Evolutionary conservation across 768 basidiomycete species (phyloP).

Genomic region (Tricholoma terreum): DNA sequence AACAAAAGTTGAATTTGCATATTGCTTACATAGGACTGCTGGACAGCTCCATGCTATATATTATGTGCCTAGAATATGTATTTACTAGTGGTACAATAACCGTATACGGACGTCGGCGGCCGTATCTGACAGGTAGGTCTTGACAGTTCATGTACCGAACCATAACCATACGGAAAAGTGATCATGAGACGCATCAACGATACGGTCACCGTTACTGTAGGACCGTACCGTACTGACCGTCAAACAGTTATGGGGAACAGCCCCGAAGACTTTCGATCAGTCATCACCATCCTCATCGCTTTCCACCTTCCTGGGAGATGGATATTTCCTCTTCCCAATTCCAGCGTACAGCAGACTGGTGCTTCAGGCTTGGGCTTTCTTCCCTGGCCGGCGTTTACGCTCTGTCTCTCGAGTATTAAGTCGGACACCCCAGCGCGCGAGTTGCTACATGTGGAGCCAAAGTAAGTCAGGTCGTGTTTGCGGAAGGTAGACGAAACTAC

Average conservation of each 20-base stretch:
- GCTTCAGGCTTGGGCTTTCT: conserved; percentile 28
- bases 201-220: background rate
- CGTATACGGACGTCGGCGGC: background rate
- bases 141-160: background rate
- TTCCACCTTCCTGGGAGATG: conserved; percentile 1
- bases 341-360: conserved; percentile 11
- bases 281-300: conserved; percentile 9
- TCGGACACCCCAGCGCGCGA: conserved; percentile 55
- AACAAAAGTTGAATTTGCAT: background rate
- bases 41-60: background rate
- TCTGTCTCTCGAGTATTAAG: conserved; percentile 59
- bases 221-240: background rate
- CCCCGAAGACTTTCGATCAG: background rate
- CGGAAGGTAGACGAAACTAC: background rate
- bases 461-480: background rate
- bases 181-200: background rate
- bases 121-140: background rate
- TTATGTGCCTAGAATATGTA: background rate
- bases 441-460: conserved; percentile 31
- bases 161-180: background rate
- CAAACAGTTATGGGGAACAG: background rate
- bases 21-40: background rate
- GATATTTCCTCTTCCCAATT: conserved; percentile 10
- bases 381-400: conserved; percentile 41
- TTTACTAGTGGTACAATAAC: background rate